These are phyloP conservation scores for Phaseolus lunatus DNA, from an alignment of 306 rosid species.

Conservation along the genomic window DNA sequence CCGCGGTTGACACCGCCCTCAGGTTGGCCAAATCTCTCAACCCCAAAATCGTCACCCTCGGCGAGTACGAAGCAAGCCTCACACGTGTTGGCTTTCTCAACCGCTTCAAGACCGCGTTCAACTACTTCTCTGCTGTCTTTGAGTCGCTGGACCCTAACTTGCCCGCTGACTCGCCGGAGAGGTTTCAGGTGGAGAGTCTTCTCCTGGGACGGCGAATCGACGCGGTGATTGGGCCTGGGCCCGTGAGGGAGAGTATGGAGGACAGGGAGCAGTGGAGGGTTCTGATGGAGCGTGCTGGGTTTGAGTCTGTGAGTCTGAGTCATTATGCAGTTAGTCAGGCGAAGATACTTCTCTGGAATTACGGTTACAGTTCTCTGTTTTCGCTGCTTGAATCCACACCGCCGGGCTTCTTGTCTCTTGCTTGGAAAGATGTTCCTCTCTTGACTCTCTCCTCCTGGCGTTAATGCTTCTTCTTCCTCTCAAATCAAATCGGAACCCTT, in stretches of 20 bases:
- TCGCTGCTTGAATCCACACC: conserved; percentile 63
- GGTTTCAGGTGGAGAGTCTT: conserved; percentile 72
- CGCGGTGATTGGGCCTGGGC: conserved; percentile 57
- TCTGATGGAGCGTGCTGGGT: conserved; percentile 75
- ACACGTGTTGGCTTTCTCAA: conserved; percentile 63
- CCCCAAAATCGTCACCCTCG: conserved; percentile 80
- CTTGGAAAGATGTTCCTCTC: conserved; percentile 84
- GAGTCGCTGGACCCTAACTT: conserved; percentile 85
- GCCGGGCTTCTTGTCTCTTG: conserved; percentile 84
- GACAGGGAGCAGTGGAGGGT: conserved; percentile 79
- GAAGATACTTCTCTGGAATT: conserved; percentile 76
- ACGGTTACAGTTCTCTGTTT: conserved; percentile 65
- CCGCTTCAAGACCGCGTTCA: conserved; percentile 74
- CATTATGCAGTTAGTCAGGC: conserved; percentile 95
- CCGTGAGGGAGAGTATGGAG: conserved; percentile 71
- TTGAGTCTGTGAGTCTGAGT: conserved; percentile 72
- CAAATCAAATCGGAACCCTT: conserved; percentile 37
- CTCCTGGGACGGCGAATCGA: conserved; percentile 75
- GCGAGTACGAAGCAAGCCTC: conserved; percentile 82
- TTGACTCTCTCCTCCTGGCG: conserved; percentile 95
- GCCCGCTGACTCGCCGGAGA: conserved; percentile 66
- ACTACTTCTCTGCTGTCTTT: conserved; percentile 75
- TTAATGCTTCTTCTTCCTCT: conserved; percentile 44
- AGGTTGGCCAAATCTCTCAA: conserved; percentile 74
- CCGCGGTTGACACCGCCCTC: conserved; percentile 64